Conservation (phyloP, 257 asterid species). For the Plantago elongata region DNA sequence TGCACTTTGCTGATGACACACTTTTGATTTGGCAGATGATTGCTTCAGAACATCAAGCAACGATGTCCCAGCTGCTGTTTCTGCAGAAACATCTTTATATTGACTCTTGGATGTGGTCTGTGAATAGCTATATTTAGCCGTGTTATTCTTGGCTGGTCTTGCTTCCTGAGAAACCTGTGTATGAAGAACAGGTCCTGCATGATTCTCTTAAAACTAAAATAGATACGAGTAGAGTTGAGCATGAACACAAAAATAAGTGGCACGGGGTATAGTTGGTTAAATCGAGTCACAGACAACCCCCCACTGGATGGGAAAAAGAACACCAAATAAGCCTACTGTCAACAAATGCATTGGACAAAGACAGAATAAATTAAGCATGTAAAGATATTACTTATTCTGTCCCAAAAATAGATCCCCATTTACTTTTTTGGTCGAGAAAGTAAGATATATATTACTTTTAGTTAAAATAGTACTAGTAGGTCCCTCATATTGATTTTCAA, state of each 20-base stretch:
- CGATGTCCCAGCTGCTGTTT: constrained; percentile 35
- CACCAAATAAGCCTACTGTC: too few species aligned
- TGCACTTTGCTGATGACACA: constrained; percentile 27
- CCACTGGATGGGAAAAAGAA: too few species aligned
- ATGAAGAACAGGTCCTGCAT: background rate
- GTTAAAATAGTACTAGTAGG: too few species aligned
- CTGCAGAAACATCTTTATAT: constrained; percentile 23
- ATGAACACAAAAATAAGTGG: background rate
- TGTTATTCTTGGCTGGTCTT: constrained; percentile 22
- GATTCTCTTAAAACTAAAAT: background rate
- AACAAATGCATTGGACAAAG: too few species aligned
- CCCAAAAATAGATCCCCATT: too few species aligned
- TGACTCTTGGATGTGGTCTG: constrained; percentile 28
- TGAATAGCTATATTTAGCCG: constrained; percentile 36
- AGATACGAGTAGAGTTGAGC: background rate
- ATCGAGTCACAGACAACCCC: too few species aligned
- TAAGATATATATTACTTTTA: too few species aligned
- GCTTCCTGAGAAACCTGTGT: constrained; percentile 38
- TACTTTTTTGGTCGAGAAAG: too few species aligned
- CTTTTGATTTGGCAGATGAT: constrained; percentile 36
- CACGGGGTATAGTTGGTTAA: background rate
- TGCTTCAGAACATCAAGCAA: constrained; percentile 65
- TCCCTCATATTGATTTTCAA: too few species aligned
- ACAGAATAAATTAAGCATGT: too few species aligned
- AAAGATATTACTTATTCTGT: too few species aligned